phyloP scores from a whole-genome alignment of 2,329 filamentous ascomycete species.

The Colletotrichum chrysophilum region DNA sequence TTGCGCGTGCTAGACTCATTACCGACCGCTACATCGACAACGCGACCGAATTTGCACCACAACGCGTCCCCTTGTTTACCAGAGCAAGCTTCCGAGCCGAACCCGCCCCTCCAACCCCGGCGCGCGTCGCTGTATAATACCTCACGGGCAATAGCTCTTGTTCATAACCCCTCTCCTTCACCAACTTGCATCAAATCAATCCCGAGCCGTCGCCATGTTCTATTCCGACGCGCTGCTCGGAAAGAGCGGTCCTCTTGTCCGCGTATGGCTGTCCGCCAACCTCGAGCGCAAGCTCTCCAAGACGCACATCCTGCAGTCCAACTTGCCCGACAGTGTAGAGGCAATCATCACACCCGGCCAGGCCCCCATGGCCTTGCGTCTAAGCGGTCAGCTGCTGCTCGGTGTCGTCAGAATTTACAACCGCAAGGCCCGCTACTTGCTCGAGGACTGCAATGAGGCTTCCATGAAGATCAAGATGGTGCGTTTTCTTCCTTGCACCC shows the following conservation, averaged over 20 bases:
- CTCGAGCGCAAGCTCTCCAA: constrained; percentile 98
- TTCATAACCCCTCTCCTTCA: not conserved
- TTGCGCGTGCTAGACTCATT: constrained; percentile 15
- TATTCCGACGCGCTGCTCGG: constrained; percentile 95
- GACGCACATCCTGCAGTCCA: constrained; percentile 91
- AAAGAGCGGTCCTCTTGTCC: constrained; percentile 95
- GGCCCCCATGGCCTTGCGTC: constrained; percentile 90
- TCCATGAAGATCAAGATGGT: constrained; percentile 99
- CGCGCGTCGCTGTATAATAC: constrained; percentile 20
- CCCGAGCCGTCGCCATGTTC: constrained; percentile 72
- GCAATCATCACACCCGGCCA: constrained; percentile 93
- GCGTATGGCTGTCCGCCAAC: constrained; percentile 98
- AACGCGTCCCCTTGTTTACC: constrained; percentile 30
- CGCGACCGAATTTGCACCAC: constrained; percentile 21
- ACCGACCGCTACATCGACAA: constrained; percentile 12
- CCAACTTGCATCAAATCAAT: not conserved
- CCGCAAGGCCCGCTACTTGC: constrained; percentile 91
- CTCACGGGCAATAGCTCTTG: constrained; percentile 10
- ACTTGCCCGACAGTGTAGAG: constrained; percentile 92
- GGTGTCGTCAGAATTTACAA: constrained; percentile 98
- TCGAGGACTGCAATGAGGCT: constrained; percentile 97
- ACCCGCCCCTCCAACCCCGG: constrained; percentile 9
- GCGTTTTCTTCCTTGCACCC: constrained; percentile 28
- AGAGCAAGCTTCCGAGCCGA: constrained; percentile 6
- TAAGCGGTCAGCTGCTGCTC: constrained; percentile 92